A percentile compares a stretch with the other conserved stretches of the same genome.
Conservation (phyloP, 2,329 filamentous ascomycete species). For the Monosporascus sp. region DNA sequence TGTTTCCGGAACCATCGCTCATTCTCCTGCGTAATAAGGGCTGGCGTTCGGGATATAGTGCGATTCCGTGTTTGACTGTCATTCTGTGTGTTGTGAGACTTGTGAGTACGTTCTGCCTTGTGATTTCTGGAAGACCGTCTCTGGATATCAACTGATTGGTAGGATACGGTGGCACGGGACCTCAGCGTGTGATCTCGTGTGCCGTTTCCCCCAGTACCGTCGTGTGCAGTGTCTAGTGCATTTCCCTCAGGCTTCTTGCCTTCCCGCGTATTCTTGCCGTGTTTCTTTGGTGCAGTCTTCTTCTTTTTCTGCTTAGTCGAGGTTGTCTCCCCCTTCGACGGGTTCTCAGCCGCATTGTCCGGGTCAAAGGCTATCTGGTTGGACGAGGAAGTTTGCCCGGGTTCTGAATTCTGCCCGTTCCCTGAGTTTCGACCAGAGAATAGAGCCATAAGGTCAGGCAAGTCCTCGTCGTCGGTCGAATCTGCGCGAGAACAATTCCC, state of each 20-base stretch:
- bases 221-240: neutral
- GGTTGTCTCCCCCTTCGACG: neutral
- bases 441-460: neutral
- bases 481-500: neutral
- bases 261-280: neutral
- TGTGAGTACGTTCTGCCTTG: neutral
- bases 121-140: neutral
- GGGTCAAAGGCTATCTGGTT: neutral
- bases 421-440: neutral
- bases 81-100: neutral
- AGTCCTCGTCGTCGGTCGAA: neutral
- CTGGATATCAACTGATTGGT: neutral
- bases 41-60: neutral
- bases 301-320: neutral
- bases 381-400: neutral
- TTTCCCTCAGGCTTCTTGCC: neutral
- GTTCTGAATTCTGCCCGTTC: neutral
- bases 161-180: neutral
- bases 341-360: neutral
- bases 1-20: neutral
- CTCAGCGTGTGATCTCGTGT: neutral
- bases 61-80: neutral
- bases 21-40: neutral
- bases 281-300: neutral
- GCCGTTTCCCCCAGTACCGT: neutral